Percentiles rank a stretch among this genome's conserved stretches.
These are phyloP conservation scores for Inosperma sp. DNA, from an alignment of 768 basidiomycete species.

Conservation along the genomic window DNA sequence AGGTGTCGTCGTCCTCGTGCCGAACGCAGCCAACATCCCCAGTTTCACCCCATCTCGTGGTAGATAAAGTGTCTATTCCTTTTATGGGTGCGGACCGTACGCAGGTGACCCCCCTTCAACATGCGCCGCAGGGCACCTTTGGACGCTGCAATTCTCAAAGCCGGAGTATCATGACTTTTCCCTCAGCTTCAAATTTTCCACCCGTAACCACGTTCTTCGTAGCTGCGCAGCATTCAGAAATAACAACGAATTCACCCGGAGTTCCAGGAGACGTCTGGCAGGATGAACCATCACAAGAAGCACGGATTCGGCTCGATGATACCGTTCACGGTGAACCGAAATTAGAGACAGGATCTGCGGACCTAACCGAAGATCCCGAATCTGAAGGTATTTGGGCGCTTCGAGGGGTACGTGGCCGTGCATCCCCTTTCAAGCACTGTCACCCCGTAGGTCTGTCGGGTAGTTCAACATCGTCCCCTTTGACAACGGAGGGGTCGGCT, in stretches of 20 bases:
- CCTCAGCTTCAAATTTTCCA: background rate
- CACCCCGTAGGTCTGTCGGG: background rate
- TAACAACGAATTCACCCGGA: background rate
- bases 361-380: background rate
- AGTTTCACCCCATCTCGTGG: too few species aligned
- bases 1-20: too few species aligned
- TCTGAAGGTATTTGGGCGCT: background rate
- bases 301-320: background rate
- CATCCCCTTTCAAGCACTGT: background rate
- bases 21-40: too few species aligned
- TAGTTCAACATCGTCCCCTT: background rate
- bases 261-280: background rate
- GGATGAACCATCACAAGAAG: conserved; percentile 2
- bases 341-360: too few species aligned
- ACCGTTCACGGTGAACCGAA: too few species aligned
- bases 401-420: background rate
- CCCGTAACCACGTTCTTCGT: background rate
- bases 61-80: too few species aligned
- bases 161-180: background rate
- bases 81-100: too few species aligned
- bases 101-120: too few species aligned
- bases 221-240: background rate
- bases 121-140: conserved; percentile 4
- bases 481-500: background rate
- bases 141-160: background rate